Base-by-base conservation (phyloP, 345 rosid genomes). In the Trapa incisa region DNA sequence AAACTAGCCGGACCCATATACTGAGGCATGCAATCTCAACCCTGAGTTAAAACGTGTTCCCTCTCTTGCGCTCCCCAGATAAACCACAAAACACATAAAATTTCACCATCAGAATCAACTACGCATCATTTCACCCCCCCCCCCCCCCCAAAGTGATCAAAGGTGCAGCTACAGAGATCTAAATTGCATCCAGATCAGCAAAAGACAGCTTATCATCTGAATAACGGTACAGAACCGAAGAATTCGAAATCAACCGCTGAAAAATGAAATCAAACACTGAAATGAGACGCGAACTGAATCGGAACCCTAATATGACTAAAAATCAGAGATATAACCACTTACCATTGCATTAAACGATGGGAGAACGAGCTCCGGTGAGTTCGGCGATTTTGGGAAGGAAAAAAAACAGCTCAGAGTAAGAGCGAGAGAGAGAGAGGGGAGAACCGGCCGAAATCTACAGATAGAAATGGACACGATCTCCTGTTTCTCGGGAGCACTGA, bases 311-410 rank as follows among this genome's bases (percentile, higher is more conserved):
- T 10, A 64, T 4, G 17, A 45, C 17, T 0, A 38, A 32, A 15
- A 35, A 16, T 22, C 29, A 35, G 48, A 64, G 37, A 3, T 10
- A 39, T 37, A 39, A 47, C 3, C 43, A 39, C 63, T 47, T 73
- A 77, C 84, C 81, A 77, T 80, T 38, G 22, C 74, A 38, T 68
- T 71, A 69, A 47, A 39, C 39, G 70, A 50, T 36, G 75, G 61
- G 33, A 73, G 61, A 39, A 6, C n/a, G 53, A 69, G 64, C 64
- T 65, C 54, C 69, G 71, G 68, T 48, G 67, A 35, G 66, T 29
- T 45, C 67, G 70, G 68, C 66, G 43, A 22, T 22, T 22, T 22
- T 22, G 29, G 29, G 29, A 22, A 69, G 42, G 37, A 33, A 67
- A 58, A 6, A 6, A 39, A 29, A 14, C 32, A 54, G 65, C 61